Evolutionary conservation across 2,329 filamentous ascomycete species (phyloP), one percentile per base, ranked within the genome.

Genomic region (Xylariaceae sp.): DNA sequence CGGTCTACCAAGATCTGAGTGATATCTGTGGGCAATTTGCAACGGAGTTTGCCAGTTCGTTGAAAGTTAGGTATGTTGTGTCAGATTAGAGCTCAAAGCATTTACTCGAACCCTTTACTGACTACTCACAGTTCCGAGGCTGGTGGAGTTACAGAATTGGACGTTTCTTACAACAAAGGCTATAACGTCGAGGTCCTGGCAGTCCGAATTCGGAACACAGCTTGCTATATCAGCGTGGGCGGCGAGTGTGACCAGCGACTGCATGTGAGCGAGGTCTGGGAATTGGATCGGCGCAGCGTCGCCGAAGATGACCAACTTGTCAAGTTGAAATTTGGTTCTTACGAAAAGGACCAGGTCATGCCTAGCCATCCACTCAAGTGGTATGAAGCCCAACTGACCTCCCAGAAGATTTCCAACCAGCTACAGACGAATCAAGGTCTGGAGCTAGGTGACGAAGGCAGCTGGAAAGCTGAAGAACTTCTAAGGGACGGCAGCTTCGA

Each of bases 261-360:
- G 6, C 65, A 72, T 47, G 63, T 73, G 37, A 62, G 57, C 15
- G 68, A 72, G 55, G 64, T 72, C 4, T 67, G 66, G 51, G 70
- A 71, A 7, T 68, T 71, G 68, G 51, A 49, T 30, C 51, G 42
- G 13, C 49, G 37, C 1, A 44, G 15, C 7, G 42, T 39, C 3
- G 10, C 2, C 1, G 47, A 56, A 6, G 42, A 34, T 7, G 51
- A 60, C 8, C 60, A 62, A 11, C 34, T 35, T 1, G 45, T 57
- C 5, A 57, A 52, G 0, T 35, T 67, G 15, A 54, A 44, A 1
- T 66, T 65, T 39, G 39, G 55, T 4, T 55, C 57, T 1, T 58
- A 52, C 15, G 30, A 54, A 5, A 54, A 58, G 5, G 49, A 53
- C 45, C 23, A 42, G 2, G 30, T 58, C 35, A 42, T 52, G 9